Conservation (phyloP, 2,329 filamentous ascomycete species). For the Botrytis paeoniae region DNA sequence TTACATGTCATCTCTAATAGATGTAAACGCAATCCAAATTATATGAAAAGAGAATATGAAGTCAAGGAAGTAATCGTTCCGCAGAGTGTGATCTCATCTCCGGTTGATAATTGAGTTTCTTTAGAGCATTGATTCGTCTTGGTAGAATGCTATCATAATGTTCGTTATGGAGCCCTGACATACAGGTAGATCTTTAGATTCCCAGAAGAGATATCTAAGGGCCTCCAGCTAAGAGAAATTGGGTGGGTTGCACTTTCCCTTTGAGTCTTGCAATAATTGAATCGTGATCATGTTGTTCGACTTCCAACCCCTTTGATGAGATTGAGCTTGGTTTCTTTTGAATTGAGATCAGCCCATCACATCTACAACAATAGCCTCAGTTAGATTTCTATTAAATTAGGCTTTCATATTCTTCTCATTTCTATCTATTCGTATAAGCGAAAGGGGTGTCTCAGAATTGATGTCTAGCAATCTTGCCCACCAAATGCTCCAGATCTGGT, state of each 20-base stretch:
- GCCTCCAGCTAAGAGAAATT: not conserved
- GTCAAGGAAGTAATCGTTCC: not conserved
- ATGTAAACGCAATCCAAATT: not conserved
- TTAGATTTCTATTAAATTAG: not conserved
- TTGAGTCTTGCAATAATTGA: not conserved
- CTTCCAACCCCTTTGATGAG: not conserved
- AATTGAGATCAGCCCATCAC: not conserved
- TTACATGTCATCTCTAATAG: rapidly evolving
- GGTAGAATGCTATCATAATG: not conserved
- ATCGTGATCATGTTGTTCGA: no score
- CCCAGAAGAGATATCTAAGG: not conserved
- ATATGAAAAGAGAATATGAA: not conserved
- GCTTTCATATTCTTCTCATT: not conserved
- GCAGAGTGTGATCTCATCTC: not conserved
- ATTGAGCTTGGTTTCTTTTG: not conserved
- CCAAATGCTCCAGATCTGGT: not conserved
- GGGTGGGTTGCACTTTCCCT: not conserved
- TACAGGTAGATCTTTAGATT: not conserved
- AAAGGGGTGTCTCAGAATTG: not conserved
- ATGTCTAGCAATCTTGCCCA: not conserved
- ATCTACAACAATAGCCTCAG: not conserved
- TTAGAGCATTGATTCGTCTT: not conserved
- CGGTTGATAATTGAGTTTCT: not conserved
- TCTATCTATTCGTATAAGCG: not conserved
- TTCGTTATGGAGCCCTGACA: not conserved